Conservation (phyloP, 371 early-diverging fungal genomes). For the Mucor racemosus region DNA sequence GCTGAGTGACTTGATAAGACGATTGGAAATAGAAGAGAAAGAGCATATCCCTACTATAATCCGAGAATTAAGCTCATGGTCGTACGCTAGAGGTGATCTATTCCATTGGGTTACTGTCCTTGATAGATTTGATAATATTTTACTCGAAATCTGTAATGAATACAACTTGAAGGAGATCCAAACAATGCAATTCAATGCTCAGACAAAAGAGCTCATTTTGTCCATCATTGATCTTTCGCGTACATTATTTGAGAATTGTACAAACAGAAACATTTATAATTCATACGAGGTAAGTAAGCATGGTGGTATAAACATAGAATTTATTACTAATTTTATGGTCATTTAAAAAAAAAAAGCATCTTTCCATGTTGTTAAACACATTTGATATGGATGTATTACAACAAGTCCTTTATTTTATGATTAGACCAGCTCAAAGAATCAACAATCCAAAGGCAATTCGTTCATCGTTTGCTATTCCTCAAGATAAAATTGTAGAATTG, state of each 20-base stretch:
- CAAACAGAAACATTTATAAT: conserved; percentile 91
- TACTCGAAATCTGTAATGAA: conserved; percentile 67
- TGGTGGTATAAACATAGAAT: no score
- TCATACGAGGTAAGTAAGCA: conserved; percentile 92
- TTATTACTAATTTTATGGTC: background rate
- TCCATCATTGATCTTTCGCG: conserved; percentile 79
- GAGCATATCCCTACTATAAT: conserved; percentile 60
- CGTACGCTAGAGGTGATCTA: conserved; percentile 87
- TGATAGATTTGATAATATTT: conserved; percentile 88
- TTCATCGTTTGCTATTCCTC: conserved; percentile 65
- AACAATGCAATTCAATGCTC: conserved; percentile 55
- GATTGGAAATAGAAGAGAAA: conserved; percentile 59
- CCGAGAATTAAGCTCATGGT: conserved; percentile 67
- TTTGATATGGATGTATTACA: conserved; percentile 78
- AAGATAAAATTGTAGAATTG: conserved; percentile 65
- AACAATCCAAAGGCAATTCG: conserved; percentile 73
- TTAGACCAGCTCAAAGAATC: conserved; percentile 85
- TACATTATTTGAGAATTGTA: conserved; percentile 90
- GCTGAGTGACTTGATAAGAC: conserved; percentile 60
- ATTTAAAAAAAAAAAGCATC: background rate
- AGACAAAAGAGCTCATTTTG: conserved; percentile 64
- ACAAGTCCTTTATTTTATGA: conserved; percentile 71
- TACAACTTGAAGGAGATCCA: conserved; percentile 71
- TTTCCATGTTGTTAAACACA: conserved; percentile 60
- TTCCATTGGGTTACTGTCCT: conserved; percentile 94